Conservation (phyloP, 805 yeast genomes). For the Saturnispora gosingensis region DNA sequence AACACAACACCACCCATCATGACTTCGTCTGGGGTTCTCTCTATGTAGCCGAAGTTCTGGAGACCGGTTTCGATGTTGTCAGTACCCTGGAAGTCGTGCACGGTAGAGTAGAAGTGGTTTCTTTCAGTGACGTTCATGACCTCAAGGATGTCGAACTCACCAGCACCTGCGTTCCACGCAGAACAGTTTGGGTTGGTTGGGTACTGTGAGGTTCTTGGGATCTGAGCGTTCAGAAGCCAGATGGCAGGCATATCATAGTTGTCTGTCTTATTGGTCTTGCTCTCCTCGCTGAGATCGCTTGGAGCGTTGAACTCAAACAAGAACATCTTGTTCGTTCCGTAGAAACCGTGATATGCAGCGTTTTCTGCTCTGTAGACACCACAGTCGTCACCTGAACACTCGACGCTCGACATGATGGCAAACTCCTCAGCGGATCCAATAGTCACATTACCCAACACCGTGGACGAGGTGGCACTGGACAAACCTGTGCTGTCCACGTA, state of each 20-base stretch:
- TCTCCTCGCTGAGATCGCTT: slow-evolving; percentile 31
- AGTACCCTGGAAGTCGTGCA: slow-evolving; percentile 72
- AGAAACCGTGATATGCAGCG: slow-evolving; percentile 66
- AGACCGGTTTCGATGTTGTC: slow-evolving; percentile 54
- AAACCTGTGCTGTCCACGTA: slow-evolving; percentile 54
- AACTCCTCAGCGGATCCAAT: slow-evolving; percentile 52
- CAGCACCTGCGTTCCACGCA: slow-evolving; percentile 72
- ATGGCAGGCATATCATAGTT: slow-evolving; percentile 63
- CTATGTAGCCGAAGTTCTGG: slow-evolving; percentile 44
- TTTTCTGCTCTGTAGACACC: slow-evolving; percentile 70
- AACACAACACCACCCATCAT: slow-evolving; percentile 71
- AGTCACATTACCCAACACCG: slow-evolving; percentile 39
- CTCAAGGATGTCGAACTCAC: slow-evolving; percentile 72
- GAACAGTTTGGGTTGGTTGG: slow-evolving; percentile 54
- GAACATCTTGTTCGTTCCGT: slow-evolving; percentile 62
- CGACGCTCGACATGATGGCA: slow-evolving; percentile 46
- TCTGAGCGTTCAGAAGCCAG: slow-evolving; percentile 60
- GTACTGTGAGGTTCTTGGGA: slow-evolving; percentile 68
- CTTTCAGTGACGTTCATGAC: slow-evolving; percentile 55
- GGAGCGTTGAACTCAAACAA: slow-evolving; percentile 66
- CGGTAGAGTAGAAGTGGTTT: slow-evolving; percentile 49
- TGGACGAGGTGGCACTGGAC: slow-evolving; percentile 35
- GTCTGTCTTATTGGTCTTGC: slow-evolving; percentile 25
- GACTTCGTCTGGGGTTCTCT: slow-evolving; percentile 39
- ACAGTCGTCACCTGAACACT: slow-evolving; percentile 64